These are phyloP conservation scores for Orbilia oligospora DNA, from an alignment of 2,329 filamentous ascomycete species.

Conservation along the genomic window DNA sequence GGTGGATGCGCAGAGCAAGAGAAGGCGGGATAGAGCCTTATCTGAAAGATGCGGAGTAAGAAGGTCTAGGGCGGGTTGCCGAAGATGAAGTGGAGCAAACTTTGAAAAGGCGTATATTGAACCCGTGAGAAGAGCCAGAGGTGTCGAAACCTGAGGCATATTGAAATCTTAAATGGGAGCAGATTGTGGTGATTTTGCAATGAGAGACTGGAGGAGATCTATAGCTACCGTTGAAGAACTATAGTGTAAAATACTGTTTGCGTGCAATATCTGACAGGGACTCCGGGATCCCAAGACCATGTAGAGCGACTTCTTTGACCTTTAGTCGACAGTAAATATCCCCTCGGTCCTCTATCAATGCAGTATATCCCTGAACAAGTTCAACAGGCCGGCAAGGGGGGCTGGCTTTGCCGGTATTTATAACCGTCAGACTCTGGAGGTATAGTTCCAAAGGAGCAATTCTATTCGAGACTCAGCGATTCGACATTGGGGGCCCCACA, in stretches of 20 bases:
- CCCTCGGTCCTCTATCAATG: not conserved
- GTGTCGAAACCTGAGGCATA: constrained; percentile 3
- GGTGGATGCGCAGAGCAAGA: not conserved
- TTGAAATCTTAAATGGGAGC: not conserved
- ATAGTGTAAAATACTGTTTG: not conserved
- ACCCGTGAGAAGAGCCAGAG: not conserved
- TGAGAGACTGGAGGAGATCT: not conserved
- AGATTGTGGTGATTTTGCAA: not conserved
- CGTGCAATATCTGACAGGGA: too few relatives aligned
- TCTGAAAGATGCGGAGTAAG: not conserved
- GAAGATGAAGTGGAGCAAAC: not conserved
- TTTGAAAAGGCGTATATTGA: constrained; percentile 16
- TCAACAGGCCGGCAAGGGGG: not conserved
- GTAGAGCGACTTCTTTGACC: not conserved
- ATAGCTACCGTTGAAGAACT: not conserved
- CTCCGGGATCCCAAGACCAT: not conserved
- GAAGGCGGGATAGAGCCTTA: not conserved
- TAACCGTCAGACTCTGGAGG: not conserved
- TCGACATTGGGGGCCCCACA: not conserved
- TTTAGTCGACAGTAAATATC: not conserved
- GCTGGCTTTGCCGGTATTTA: not conserved
- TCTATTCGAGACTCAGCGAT: not conserved
- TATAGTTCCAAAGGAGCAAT: not conserved
- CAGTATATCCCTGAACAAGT: not conserved
- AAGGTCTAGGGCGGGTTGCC: not conserved